Conservation (phyloP, 2,329 filamentous ascomycete genomes). For the Clarireedia paspali region DNA sequence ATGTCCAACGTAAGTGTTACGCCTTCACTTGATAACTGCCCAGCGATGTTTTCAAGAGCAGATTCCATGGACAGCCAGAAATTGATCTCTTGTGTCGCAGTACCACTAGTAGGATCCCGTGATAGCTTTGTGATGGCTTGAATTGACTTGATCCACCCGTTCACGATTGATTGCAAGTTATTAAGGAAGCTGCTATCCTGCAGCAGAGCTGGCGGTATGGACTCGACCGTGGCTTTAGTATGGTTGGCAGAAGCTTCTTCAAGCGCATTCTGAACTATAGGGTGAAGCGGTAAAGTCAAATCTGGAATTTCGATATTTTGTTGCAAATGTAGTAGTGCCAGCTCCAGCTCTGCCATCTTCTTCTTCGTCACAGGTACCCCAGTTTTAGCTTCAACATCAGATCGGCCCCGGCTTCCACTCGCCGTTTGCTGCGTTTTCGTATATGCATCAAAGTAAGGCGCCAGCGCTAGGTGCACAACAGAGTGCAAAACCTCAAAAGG, state of each 20-base stretch:
- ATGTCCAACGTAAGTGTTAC: slow-evolving; percentile 90
- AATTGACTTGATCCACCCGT: slow-evolving; percentile 98
- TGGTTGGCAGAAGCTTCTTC: slow-evolving; percentile 65
- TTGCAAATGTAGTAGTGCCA: slow-evolving; percentile 84
- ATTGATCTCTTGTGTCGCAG: slow-evolving; percentile 95
- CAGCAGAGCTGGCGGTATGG: slow-evolving; percentile 68
- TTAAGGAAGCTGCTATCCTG: slow-evolving; percentile 91
- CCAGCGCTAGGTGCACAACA: slow-evolving; percentile 81
- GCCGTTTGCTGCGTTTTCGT: slow-evolving; percentile 70
- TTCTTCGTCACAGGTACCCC: slow-evolving; percentile 97
- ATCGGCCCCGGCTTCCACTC: slow-evolving; percentile 60
- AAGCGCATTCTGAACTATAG: slow-evolving; percentile 77
- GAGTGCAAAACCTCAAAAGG: slow-evolving; percentile 92
- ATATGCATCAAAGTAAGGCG: slow-evolving; percentile 95
- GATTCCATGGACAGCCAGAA: slow-evolving; percentile 99
- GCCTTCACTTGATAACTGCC: slow-evolving; percentile 79
- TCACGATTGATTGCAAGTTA: slow-evolving; percentile 85
- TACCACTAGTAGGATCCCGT: slow-evolving; percentile 67
- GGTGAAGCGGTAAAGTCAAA: slow-evolving; percentile 78
- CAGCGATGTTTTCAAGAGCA: slow-evolving; percentile 84
- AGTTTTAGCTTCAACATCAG: slow-evolving; percentile 84
- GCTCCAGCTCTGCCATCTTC: slow-evolving; percentile 87
- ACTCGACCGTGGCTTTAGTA: slow-evolving; percentile 65
- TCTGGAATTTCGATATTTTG: slow-evolving; percentile 98
- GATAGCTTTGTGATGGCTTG: slow-evolving; percentile 93